Base-by-base conservation (phyloP, 108 stramenopile species). In the Nitzschia putrida region DNA sequence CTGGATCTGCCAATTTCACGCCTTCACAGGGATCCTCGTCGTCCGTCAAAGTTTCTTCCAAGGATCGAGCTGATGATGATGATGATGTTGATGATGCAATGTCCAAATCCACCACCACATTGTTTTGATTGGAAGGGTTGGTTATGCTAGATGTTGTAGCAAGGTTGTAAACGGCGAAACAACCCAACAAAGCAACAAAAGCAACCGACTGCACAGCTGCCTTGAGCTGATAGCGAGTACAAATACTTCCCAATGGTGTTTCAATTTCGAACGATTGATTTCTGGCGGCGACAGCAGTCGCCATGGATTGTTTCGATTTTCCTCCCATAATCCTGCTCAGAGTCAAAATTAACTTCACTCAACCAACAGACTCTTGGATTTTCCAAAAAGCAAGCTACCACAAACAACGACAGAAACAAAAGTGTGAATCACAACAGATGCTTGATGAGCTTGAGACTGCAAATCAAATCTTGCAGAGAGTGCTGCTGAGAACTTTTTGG, bases 191-290 rank as follows among this genome's bases (percentile, higher is more conserved):
- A 7, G 53, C 29, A 8, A 78, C 58, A 44, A 84, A 84, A 0
- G 72, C 69, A 2, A 78, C 25, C 0, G 80, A 69, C 44, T 79
- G 83, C 21, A 74, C 75, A 13, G 69, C 67, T 22, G 80, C 83
- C 24, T 78, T 47, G 11, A 84, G 39, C 29, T 80, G 76, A 54
- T 71, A 72, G 63, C 80, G 80, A n/a, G 73, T 47, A 11, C 72
- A 39, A 54, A 74, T 39, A 16, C 25, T 58, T 38, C 73, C 73
- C 11, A 74, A 21, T 2, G 73, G 73, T 6, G 73, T 74, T 49
- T 49, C 47, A 34, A 34, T 34, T 34, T 34, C 29, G 29, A 34
- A 34, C 29, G 29, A 34, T 34, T 34, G 29, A 4, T 34, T 34
- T 4, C 29, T 34, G 29, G 29, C 29, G 29, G 29, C 29, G 29